Evolutionary conservation across 306 rosid species (phyloP).

Genomic region (Arachis stenosperma): DNA sequence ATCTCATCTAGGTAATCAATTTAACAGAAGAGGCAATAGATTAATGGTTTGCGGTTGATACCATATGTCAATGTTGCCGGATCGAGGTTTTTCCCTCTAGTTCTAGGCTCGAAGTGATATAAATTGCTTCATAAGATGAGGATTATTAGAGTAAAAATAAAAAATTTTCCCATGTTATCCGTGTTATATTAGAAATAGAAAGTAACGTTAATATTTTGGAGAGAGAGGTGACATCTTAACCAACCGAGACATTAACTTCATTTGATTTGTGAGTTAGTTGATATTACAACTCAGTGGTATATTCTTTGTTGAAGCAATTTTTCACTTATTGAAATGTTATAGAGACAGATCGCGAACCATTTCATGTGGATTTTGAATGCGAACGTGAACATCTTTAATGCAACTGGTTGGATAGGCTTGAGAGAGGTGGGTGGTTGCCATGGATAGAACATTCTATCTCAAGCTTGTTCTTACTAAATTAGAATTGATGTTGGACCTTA

Average conservation of each 20-base stretch:
- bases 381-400: conserved; percentile 12
- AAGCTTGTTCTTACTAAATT: background rate
- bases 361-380: conserved; percentile 2
- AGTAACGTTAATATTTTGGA: background rate
- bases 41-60: too few species aligned
- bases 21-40: conserved; percentile 2
- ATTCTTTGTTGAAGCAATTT: background rate
- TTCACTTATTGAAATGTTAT: background rate
- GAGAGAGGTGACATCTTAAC: conserved; percentile 4
- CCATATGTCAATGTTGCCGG: too few species aligned
- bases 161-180: background rate
- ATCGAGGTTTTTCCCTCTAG: background rate
- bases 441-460: conserved; percentile 51
- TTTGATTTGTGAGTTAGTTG: background rate
- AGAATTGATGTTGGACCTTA: conserved; percentile 49
- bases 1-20: conserved; percentile 15
- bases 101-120: background rate
- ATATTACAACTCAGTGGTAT: conserved; percentile 8
- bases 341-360: background rate
- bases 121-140: background rate
- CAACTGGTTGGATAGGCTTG: conserved; percentile 22
- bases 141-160: background rate
- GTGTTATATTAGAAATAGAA: background rate
- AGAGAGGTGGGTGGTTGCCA: conserved; percentile 41
- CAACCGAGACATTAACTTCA: conserved; percentile 8